phyloP scores from a whole-genome alignment of 1,284 basidiomycete genomes.

The Volvariella volvacea region DNA sequence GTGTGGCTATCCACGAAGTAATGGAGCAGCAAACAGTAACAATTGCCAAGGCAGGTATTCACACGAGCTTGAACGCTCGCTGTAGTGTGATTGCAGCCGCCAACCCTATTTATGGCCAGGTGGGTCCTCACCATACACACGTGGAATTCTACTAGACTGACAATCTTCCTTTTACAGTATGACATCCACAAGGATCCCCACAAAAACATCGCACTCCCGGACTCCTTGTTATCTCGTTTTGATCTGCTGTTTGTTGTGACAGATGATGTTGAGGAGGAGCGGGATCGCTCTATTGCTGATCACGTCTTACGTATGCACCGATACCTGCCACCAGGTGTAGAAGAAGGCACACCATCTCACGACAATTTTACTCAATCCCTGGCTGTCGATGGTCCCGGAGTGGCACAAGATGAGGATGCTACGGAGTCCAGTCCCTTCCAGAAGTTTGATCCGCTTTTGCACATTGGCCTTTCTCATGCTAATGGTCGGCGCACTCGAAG shows the following conservation, averaged over 20 bases:
- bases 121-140: too few species aligned
- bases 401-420: constrained; percentile 43
- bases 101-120: constrained; percentile 98
- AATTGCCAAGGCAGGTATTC: constrained; percentile 98
- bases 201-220: constrained; percentile 97
- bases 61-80: constrained; percentile 95
- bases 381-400: constrained; percentile 71
- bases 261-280: constrained; percentile 93
- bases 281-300: constrained; percentile 94
- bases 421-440: constrained; percentile 83
- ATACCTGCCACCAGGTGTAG: constrained; percentile 92
- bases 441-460: constrained; percentile 94
- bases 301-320: constrained; percentile 98
- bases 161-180: constrained; percentile 57
- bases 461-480: constrained; percentile 66
- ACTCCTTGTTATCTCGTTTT: constrained; percentile 98
- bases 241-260: constrained; percentile 98
- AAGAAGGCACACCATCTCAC: constrained; percentile 86
- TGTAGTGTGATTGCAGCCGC: constrained; percentile 98
- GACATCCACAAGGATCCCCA: constrained; percentile 99
- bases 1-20: constrained; percentile 99
- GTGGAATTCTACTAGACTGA: constrained; percentile 6
- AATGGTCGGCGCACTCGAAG: constrained; percentile 41
- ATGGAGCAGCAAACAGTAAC: constrained; percentile 99
- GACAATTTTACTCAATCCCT: constrained; percentile 89